phyloP scores from a whole-genome alignment of 495 filamentous ascomycete genomes.

The Neurospora sp. region DNA sequence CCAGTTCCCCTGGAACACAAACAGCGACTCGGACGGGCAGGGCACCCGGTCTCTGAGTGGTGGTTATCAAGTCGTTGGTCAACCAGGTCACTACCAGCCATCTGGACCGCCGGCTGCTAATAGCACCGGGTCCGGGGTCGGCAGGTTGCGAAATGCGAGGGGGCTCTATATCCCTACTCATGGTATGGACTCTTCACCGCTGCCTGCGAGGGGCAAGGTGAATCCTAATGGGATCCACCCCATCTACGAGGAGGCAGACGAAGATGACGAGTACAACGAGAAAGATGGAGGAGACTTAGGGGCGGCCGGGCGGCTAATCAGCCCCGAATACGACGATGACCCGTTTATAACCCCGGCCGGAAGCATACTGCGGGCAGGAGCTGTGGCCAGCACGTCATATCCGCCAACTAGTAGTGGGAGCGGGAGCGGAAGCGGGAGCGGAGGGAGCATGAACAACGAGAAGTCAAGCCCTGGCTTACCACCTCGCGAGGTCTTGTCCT shows the following conservation, averaged over 20 bases:
- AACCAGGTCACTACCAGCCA: background rate
- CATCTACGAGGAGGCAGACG: conserved; percentile 53
- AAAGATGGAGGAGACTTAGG: conserved; percentile 6
- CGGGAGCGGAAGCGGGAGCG: conserved; percentile 6
- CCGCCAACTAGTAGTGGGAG: conserved; percentile 1
- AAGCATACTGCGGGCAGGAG: background rate
- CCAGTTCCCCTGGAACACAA: conserved; percentile 21
- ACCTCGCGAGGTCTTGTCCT: conserved; percentile 18
- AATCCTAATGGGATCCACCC: conserved; percentile 36
- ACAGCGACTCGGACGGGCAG: conserved; percentile 28
- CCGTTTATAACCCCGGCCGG: conserved; percentile 33
- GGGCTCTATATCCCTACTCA: conserved; percentile 23
- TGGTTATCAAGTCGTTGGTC: background rate
- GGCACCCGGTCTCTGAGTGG: conserved; percentile 24
- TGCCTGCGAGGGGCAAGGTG: background rate
- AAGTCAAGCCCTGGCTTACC: background rate
- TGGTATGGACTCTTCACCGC: conserved; percentile 11
- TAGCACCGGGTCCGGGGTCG: background rate
- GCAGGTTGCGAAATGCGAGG: conserved; percentile 11
- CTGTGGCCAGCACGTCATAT: background rate
- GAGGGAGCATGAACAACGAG: background rate
- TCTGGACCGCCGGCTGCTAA: background rate
- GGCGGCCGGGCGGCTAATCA: conserved; percentile 9
- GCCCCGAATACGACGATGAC: conserved; percentile 21
- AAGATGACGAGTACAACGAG: conserved; percentile 57